Conservation (phyloP, 129 eudicot species). For the Oenanthe sinensis region DNA sequence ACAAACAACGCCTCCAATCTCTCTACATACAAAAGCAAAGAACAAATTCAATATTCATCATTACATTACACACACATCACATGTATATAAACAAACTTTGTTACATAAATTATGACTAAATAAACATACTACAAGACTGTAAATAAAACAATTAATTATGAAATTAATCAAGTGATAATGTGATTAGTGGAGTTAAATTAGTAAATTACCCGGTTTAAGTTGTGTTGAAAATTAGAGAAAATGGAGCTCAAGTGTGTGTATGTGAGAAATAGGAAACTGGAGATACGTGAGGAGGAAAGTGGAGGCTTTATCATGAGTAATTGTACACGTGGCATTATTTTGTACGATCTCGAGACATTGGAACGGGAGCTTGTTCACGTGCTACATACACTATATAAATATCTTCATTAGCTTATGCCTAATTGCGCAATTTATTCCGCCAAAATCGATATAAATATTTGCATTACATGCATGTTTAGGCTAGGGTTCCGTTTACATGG, state of each 20-base stretch:
- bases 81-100: background rate
- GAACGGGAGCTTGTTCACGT: conserved; percentile 23
- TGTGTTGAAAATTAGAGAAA: conserved; percentile 3
- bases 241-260: background rate
- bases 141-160: background rate
- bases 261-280: background rate
- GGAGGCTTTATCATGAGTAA: conserved; percentile 5
- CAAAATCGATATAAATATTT: too few relatives aligned
- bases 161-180: background rate
- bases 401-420: background rate
- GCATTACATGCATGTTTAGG: too few relatives aligned
- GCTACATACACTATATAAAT: background rate
- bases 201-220: conserved; percentile 11
- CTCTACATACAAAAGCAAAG: conserved; percentile 13
- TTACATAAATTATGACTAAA: conserved; percentile 2
- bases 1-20: conserved; percentile 8
- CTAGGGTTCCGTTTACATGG: too few relatives aligned
- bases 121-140: background rate
- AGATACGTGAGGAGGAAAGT: background rate
- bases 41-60: background rate
- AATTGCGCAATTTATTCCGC: background rate
- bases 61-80: background rate
- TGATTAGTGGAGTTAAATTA: background rate
- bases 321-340: conserved; percentile 4
- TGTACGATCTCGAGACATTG: background rate